Evolutionary conservation across 257 asterid genomes (phyloP).

Genomic region (Osmanthus fragrans): DNA sequence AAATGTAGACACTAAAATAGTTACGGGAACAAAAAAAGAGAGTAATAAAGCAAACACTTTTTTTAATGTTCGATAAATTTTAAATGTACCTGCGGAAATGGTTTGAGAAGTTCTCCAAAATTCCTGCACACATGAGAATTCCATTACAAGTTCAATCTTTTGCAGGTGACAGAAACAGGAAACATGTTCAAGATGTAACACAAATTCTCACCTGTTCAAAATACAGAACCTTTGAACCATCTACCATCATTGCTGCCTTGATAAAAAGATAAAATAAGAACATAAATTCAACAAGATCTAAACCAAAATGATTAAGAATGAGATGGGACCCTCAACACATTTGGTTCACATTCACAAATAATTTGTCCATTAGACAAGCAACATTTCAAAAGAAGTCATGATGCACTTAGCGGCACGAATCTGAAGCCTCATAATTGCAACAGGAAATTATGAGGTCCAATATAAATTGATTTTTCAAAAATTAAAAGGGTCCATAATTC

Average conservation of each 20-base stretch:
- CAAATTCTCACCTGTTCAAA: slow-evolving; percentile 71
- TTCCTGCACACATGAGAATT: slow-evolving; percentile 25
- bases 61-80: background rate
- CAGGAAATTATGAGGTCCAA: background rate
- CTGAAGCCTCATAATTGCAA: background rate
- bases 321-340: too few relatives aligned
- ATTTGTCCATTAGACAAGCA: background rate
- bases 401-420: background rate
- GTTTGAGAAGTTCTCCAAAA: slow-evolving; percentile 97
- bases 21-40: background rate
- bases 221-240: slow-evolving; percentile 90
- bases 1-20: background rate
- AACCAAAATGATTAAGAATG: too few relatives aligned
- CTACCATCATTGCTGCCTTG: slow-evolving; percentile 88
- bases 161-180: background rate
- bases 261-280: slow-evolving; percentile 11
- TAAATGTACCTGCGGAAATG: slow-evolving; percentile 76
- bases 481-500: too few relatives aligned
- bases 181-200: background rate
- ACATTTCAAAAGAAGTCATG: background rate
- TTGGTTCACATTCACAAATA: too few relatives aligned
- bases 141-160: background rate
- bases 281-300: background rate
- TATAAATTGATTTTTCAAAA: background rate
- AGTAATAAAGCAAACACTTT: too few relatives aligned